Conservation (phyloP, 768 basidiomycete genomes). For the Amanita molliuscula region DNA sequence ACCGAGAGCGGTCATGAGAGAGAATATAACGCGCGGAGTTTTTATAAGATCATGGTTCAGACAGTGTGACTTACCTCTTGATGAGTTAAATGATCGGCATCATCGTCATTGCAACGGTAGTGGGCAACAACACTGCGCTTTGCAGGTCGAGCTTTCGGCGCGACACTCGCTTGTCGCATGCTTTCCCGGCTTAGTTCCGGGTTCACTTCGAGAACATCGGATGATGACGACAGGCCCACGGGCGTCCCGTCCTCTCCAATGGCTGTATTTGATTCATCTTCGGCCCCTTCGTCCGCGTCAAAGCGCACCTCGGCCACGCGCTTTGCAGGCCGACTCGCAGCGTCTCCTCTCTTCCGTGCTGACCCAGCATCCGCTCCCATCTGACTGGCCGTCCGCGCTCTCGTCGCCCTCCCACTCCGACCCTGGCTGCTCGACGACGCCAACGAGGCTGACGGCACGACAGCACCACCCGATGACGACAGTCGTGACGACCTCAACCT, state of each 20-base stretch:
- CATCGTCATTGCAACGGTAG: neutral
- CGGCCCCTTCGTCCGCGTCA: neutral
- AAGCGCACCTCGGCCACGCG: neutral
- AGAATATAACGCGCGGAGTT: neutral
- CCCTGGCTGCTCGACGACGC: neutral
- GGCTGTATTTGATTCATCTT: neutral
- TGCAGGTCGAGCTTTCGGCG: neutral
- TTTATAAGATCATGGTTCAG: neutral
- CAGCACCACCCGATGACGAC: neutral
- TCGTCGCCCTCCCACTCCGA: neutral
- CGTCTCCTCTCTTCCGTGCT: neutral
- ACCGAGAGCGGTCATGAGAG: neutral
- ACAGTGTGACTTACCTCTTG: neutral
- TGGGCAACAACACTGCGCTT: neutral
- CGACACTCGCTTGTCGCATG: no score
- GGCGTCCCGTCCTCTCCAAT: neutral
- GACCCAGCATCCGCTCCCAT: neutral
- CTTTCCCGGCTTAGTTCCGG: neutral
- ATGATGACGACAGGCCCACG: neutral
- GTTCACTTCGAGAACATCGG: neutral
- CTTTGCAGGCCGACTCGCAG: neutral
- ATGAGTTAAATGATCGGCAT: neutral
- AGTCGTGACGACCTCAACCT: slow-evolving; percentile 4
- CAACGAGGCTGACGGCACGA: neutral
- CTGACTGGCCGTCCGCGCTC: neutral